Evolutionary conservation across 208 protist genomes (phyloP), one percentile per base, ranked within the genome.

Genomic region (Wallacemonas sp.): DNA sequence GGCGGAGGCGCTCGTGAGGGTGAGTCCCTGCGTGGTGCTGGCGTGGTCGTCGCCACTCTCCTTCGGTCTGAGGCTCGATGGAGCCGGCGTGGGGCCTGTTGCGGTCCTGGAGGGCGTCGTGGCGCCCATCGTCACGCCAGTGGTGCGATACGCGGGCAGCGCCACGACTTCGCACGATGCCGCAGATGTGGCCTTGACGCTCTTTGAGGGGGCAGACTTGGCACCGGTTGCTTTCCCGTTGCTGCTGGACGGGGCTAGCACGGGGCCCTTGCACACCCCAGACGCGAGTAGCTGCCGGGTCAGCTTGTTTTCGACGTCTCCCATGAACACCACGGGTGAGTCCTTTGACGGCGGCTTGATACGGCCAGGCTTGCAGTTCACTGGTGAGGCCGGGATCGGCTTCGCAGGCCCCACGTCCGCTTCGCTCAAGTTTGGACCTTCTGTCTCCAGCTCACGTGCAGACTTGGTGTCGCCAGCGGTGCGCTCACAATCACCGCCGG

Each of bases 111-210:
- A 70, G 61, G 48, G 38, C n/a, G 64, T 55, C n/a, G 73, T 56
- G n/a, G 64, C 34, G 2, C 39, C 39, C 24, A 84, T 75, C 16
- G 64, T 17, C 34, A 82, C 33, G 3, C 74, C 79, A 12, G 76
- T 77, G 32, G 55, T 81, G 57, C 83, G 83, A 14, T 79, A 70
- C 17, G 26, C 63, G 0, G 67, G 58, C 16, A 79, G 74, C 19
- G 49, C 14, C 11, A 64, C 75, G 11, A 43, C 39, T 23, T 82
- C 71, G 30, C 76, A 80, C 34, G 61, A 71, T 4, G 66, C 67
- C 9, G 66, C 32, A 5, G 44, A 49, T 6, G 44, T 23, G 9
- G 9, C 36, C 14, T 41, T 14, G 9, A 41, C 36, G 9, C 36
- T 41, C 36, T 41, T 41, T 41, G 9, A 41, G 36, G 36, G 14